A percentile compares a stretch with the other conserved stretches of the same genome.
Evolutionary conservation across 2,329 filamentous ascomycete genomes (phyloP).

Genomic region (Stagonosporopsis rhizophila): DNA sequence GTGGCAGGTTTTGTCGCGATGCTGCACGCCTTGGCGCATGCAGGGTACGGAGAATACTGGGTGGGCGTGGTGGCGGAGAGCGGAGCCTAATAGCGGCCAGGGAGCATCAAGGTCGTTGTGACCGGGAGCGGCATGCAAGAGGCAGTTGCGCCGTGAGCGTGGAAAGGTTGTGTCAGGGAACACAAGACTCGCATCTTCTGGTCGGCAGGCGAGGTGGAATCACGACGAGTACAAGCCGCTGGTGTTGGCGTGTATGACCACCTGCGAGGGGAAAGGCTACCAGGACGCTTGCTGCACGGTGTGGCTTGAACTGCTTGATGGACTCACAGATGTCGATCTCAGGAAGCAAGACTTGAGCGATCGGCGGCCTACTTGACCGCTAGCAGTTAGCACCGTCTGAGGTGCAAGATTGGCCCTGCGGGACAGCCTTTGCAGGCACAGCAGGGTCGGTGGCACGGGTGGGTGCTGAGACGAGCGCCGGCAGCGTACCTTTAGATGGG

Average conservation of each 20-base stretch:
- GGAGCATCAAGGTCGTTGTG: conserved; percentile 5
- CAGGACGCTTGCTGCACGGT: conserved; percentile 16
- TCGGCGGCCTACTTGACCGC: conserved; percentile 23
- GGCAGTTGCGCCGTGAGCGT: conserved; percentile 8
- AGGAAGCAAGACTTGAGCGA: conserved; percentile 18
- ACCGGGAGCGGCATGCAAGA: conserved; percentile 6
- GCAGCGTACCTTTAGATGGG: not conserved
- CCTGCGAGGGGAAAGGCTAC: conserved; percentile 17
- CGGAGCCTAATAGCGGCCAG: conserved; percentile 9
- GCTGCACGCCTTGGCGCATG: conserved; percentile 28
- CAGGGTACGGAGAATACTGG: conserved; percentile 28
- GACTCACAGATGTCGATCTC: conserved; percentile 27
- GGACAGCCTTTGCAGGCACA: conserved; percentile 1
- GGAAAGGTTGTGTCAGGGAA: conserved; percentile 2
- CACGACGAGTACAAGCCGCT: conserved; percentile 4
- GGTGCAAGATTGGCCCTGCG: conserved; percentile 11
- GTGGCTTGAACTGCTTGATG: conserved; percentile 27
- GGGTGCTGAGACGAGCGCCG: not conserved
- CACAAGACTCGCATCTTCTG: conserved; percentile 1
- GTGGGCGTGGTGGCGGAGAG: conserved; percentile 21
- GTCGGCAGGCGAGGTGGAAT: conserved; percentile 1
- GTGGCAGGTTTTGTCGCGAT: conserved; percentile 16
- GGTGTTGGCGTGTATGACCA: conserved; percentile 14
- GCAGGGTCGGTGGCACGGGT: not conserved
- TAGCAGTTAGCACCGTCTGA: conserved; percentile 17